Evolutionary conservation across 306 rosid genomes (phyloP), one percentile per base, ranked within the genome.

Genomic region (Acmispon strigosus): DNA sequence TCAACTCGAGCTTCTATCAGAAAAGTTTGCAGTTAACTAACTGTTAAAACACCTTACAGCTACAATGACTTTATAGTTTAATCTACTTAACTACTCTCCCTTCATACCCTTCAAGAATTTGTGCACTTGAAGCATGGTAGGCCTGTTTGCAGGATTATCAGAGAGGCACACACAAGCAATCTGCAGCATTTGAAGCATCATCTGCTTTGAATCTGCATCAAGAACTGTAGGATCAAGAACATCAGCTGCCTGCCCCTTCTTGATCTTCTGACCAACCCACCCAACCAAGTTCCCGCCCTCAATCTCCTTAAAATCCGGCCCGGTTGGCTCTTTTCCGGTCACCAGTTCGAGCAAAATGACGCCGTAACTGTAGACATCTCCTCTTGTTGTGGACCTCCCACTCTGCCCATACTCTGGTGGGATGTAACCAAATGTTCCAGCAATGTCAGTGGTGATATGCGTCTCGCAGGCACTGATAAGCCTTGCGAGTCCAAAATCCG

Each of bases 361-460:
- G 11, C 99, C 99, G 16, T 86, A 95, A 74, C 99, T 89, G 53
- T 95, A 95, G 36, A 95, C 97, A 57, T 95, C 99, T 4, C 99
- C 99, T 73, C 86, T 87, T 41, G 92, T 81, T 5, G 97, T 95
- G 17, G 97, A 91, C 72, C 96, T 84, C 70, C 91, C 97, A 55
- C 99, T 91, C 78, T 95, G 99, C 10, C 99, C 99, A 52, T 95
- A 95, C 90, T 95, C 99, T 0, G 99, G 99, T 14, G 99, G 99
- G 44, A 95, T 95, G 85, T 95, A 95, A 29, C 99, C 99, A 18
- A 95, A 91, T 67, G 99, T 95, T 76, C 99, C 99, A 0, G 99
- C 99, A 64, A 95, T 84, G 53, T 95, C 99, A 7, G 99, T 95
- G 3, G 88, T 42, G 62, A 95, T 79, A 65, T 95, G 99, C 43